These are phyloP conservation scores for Spathaspora boniae DNA, from an alignment of 805 yeast species.

Conservation along the genomic window DNA sequence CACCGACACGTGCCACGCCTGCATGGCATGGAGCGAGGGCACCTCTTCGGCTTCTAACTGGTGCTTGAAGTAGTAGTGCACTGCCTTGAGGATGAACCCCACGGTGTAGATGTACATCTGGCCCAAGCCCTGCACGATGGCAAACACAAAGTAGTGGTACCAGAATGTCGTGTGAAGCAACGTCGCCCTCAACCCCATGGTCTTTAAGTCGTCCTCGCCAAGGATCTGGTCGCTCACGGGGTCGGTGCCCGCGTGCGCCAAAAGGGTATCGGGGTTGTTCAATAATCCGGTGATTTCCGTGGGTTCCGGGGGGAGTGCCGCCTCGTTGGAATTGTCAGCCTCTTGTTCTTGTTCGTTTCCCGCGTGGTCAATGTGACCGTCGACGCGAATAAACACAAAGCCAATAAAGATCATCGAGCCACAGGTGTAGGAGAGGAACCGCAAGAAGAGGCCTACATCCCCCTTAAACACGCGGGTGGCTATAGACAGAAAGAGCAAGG, in stretches of 20 bases:
- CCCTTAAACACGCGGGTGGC: conserved; percentile 19
- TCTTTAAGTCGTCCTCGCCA: conserved; percentile 12
- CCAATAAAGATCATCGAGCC: conserved; percentile 25
- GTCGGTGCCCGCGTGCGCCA: conserved; percentile 3
- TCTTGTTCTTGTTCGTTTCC: too few species aligned
- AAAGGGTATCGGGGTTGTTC: conserved; percentile 8
- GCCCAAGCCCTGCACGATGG: conserved; percentile 34
- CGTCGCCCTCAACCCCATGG: conserved; percentile 17
- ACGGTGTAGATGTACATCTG: conserved; percentile 36
- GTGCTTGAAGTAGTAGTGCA: conserved; percentile 17
- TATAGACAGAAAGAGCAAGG: conserved; percentile 23
- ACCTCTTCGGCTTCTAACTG: conserved; percentile 3
- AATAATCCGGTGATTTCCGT: conserved; percentile 12
- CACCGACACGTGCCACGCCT: conserved; percentile 32
- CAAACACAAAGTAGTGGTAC: conserved; percentile 28
- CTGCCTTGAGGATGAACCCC: conserved; percentile 29
- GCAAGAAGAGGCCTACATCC: conserved; percentile 20
- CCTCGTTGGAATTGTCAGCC: too few species aligned
- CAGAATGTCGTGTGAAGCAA: conserved; percentile 28
- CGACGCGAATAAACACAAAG: conserved; percentile 27
- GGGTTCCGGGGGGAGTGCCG: conserved; percentile 3
- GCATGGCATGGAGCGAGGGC: conserved; percentile 19
- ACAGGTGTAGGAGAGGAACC: conserved; percentile 20
- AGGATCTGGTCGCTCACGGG: not conserved
- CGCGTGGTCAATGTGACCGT: conserved; percentile 20